Evolutionary conservation across 2,329 filamentous ascomycete genomes (phyloP).

Genomic region (Talaromyces sp.): DNA sequence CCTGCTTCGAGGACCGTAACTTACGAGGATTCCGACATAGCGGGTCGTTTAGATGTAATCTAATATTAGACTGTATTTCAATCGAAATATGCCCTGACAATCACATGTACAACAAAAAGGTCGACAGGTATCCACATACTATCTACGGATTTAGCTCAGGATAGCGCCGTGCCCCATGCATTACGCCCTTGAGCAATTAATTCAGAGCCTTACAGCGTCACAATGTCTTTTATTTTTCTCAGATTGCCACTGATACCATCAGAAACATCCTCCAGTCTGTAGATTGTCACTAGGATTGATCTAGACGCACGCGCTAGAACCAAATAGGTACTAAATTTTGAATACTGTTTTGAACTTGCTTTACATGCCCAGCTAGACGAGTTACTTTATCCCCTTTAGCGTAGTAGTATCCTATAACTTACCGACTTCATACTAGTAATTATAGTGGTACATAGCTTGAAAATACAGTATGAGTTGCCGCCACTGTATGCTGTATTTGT

Average conservation of each 20-base stretch:
- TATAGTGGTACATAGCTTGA: background rate
- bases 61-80: background rate
- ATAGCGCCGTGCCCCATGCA: background rate
- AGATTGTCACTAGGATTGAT: background rate
- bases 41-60: background rate
- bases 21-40: background rate
- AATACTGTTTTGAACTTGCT: background rate
- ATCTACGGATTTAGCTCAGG: background rate
- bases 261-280: background rate
- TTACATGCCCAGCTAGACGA: background rate
- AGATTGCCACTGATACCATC: too few species aligned
- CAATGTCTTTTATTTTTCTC: background rate
- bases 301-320: background rate
- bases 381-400: background rate
- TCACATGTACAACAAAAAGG: background rate
- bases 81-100: background rate
- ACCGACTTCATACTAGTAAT: background rate
- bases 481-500: background rate
- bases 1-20: background rate
- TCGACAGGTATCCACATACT: background rate
- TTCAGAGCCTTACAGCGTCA: background rate
- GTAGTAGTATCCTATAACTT: background rate
- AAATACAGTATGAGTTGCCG: background rate
- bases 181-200: background rate
- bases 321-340: background rate